phyloP scores from a whole-genome alignment of 2,329 filamentous ascomycete genomes.

The Hypoxylon sp. region DNA sequence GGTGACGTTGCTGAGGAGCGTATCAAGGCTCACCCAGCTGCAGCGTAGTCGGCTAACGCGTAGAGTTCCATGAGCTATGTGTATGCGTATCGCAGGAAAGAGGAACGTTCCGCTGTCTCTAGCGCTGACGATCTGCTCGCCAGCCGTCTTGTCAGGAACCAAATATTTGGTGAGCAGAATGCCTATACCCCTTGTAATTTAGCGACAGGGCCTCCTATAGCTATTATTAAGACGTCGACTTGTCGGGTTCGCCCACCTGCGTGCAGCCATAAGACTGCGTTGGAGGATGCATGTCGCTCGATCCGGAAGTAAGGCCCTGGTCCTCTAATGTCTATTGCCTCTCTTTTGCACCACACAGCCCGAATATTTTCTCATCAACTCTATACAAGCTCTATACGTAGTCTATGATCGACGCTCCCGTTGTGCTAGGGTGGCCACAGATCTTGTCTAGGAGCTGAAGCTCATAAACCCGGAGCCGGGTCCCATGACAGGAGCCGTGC shows the following conservation, averaged over 20 bases:
- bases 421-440: constrained; percentile 39
- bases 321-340: constrained; percentile 30
- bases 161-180: constrained; percentile 32
- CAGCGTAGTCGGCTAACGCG: constrained; percentile 36
- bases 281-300: constrained; percentile 49
- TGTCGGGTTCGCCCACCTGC: constrained; percentile 41
- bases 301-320: constrained; percentile 45
- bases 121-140: constrained; percentile 34
- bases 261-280: constrained; percentile 43
- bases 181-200: constrained; percentile 30
- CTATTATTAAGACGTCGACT: constrained; percentile 39
- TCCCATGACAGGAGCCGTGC: constrained; percentile 37
- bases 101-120: constrained; percentile 35
- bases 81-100: constrained; percentile 28
- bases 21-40: constrained; percentile 32
- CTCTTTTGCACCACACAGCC: constrained; percentile 32
- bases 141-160: constrained; percentile 39
- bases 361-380: constrained; percentile 25
- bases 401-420: constrained; percentile 40
- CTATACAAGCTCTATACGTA: constrained; percentile 31
- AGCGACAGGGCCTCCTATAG: constrained; percentile 28
- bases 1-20: constrained; percentile 35
- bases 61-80: constrained; percentile 31
- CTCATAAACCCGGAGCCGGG: constrained; percentile 36
- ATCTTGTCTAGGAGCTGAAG: constrained; percentile 43